These are phyloP conservation scores for Diplotaxis tenuifolia DNA, from an alignment of 345 rosid species.

Conservation along the genomic window DNA sequence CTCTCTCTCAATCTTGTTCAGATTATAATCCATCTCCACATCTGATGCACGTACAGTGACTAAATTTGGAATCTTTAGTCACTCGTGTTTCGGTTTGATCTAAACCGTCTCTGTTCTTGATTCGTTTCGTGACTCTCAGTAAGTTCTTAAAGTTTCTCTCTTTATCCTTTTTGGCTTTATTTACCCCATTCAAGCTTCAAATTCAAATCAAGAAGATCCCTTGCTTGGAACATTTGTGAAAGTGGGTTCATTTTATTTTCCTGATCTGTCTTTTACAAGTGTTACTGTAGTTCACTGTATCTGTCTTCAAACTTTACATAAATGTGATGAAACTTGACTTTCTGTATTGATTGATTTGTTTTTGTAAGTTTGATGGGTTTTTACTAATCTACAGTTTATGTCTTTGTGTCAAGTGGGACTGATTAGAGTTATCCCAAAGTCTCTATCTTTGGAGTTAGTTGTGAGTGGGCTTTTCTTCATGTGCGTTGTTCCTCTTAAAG, in stretches of 20 bases:
- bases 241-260: background rate
- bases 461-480: background rate
- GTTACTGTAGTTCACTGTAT: slow-evolving; percentile 9
- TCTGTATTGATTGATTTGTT: slow-evolving; percentile 14
- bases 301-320: slow-evolving; percentile 10
- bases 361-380: background rate
- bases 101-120: slow-evolving; percentile 13
- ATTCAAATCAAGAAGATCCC: background rate
- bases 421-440: slow-evolving; percentile 15
- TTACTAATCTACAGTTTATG: slow-evolving; percentile 20
- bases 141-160: slow-evolving; percentile 12
- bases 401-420: slow-evolving; percentile 10
- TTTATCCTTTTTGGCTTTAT: background rate
- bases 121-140: slow-evolving; percentile 36
- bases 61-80: background rate
- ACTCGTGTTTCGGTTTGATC: background rate
- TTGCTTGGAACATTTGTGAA: slow-evolving; percentile 28
- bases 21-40: background rate
- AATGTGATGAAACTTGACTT: background rate
- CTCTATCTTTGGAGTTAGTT: slow-evolving; percentile 1
- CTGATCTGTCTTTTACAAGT: background rate
- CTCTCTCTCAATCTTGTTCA: background rate
- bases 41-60: background rate
- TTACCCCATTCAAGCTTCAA: background rate
- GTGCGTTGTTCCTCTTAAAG: slow-evolving; percentile 20